phyloP scores from a whole-genome alignment of 805 yeast species.

The Vanderwaltozyma yarrowii region DNA sequence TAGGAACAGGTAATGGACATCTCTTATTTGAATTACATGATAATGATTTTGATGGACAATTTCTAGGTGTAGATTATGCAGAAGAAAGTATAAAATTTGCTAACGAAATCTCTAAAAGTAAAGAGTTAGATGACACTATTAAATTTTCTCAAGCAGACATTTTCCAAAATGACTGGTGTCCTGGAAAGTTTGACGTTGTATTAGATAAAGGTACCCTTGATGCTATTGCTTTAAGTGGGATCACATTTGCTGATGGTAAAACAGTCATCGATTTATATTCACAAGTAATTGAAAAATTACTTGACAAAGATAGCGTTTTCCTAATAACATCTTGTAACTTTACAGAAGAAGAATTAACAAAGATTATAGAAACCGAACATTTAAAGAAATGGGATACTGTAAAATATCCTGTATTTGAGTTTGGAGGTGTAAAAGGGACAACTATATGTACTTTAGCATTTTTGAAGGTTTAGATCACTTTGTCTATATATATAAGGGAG shows the following conservation, averaged over 20 bases:
- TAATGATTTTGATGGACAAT: constrained; percentile 48
- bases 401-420: constrained; percentile 71
- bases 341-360: constrained; percentile 65
- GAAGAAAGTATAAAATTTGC: constrained; percentile 74
- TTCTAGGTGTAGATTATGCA: constrained; percentile 82
- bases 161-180: constrained; percentile 33
- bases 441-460: constrained; percentile 86
- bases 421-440: constrained; percentile 84
- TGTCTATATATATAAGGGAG: too few relatives aligned
- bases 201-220: constrained; percentile 94
- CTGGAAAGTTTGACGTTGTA: constrained; percentile 54
- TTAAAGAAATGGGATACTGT: constrained; percentile 56
- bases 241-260: constrained; percentile 35
- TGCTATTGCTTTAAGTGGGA: constrained; percentile 82
- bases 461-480: constrained; percentile 24
- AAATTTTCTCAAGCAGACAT: constrained; percentile 64
- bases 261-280: constrained; percentile 56
- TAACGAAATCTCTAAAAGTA: constrained; percentile 38
- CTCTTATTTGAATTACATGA: constrained; percentile 58
- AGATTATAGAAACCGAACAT: constrained; percentile 37
- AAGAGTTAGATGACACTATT: constrained; percentile 30
- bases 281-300: constrained; percentile 41
- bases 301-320: constrained; percentile 48
- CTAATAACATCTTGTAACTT: constrained; percentile 91
- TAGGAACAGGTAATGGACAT: constrained; percentile 97